phyloP scores from a whole-genome alignment of 257 asterid species.

The Plectranthus barbatus region DNA sequence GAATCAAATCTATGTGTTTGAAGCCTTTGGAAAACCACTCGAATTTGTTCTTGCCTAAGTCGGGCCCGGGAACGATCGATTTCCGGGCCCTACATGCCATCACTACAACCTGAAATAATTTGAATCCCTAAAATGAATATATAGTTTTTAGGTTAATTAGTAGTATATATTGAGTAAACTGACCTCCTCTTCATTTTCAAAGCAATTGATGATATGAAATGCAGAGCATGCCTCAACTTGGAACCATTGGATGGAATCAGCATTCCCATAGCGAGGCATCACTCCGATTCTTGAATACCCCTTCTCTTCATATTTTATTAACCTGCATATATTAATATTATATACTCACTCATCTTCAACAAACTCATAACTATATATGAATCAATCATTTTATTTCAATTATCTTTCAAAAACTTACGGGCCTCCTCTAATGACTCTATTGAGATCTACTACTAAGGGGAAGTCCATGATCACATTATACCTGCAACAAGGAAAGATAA shows the following conservation, averaged over 20 bases:
- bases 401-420: conserved; percentile 22
- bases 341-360: too few relatives aligned
- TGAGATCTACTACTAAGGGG: conserved; percentile 24
- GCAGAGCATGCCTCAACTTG: conserved; percentile 31
- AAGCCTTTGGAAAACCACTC: conserved; percentile 38
- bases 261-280: conserved; percentile 50
- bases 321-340: too few relatives aligned
- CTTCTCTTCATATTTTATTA: conserved; percentile 10
- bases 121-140: too few relatives aligned
- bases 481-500: conserved; percentile 6
- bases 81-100: conserved; percentile 31
- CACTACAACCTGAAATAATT: conserved; percentile 31
- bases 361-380: too few relatives aligned
- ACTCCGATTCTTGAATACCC: conserved; percentile 28
- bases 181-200: conserved; percentile 37
- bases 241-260: conserved; percentile 42
- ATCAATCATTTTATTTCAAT: too few relatives aligned
- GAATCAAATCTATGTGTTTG: background rate
- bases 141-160: too few relatives aligned
- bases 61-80: conserved; percentile 46
- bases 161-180: background rate
- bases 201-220: conserved; percentile 42
- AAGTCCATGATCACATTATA: conserved; percentile 40
- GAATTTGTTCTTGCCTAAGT: conserved; percentile 23
- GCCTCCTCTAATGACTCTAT: conserved; percentile 30